Evolutionary conservation across 441 rosid species (phyloP).

Genomic region (Populus hybrid): DNA sequence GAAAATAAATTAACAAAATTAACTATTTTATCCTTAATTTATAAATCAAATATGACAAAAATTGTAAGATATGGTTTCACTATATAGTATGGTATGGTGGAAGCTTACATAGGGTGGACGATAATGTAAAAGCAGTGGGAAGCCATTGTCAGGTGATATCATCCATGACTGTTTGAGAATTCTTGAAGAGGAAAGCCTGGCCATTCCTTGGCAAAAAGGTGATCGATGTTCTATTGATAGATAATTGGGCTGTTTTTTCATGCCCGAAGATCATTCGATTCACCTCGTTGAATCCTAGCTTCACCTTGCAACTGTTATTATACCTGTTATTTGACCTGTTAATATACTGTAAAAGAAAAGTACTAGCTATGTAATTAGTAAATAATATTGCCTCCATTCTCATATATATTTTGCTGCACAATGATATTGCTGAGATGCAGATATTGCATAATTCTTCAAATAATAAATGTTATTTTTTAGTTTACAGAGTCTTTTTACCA

Average conservation of each 20-base stretch:
- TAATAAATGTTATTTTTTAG: too few relatives aligned
- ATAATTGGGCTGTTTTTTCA: constrained; percentile 85
- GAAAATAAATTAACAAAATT: too few relatives aligned
- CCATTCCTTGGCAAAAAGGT: constrained; percentile 83
- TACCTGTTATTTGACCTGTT: not conserved
- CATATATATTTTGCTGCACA: too few relatives aligned
- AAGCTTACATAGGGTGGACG: constrained; percentile 88
- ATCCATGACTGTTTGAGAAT: constrained; percentile 56
- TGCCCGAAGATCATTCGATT: constrained; percentile 58
- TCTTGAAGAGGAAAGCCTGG: constrained; percentile 68
- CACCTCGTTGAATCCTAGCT: constrained; percentile 76
- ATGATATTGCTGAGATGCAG: too few relatives aligned
- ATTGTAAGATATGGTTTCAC: too few relatives aligned
- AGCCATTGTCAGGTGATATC: constrained; percentile 52
- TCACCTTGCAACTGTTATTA: constrained; percentile 28
- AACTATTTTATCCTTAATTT: too few relatives aligned
- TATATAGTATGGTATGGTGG: constrained; percentile 60
- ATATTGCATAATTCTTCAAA: too few relatives aligned
- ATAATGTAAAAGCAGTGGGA: constrained; percentile 70
- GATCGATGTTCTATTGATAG: constrained; percentile 56
- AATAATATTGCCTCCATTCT: too few relatives aligned
- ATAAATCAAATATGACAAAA: too few relatives aligned
- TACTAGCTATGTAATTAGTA: not conserved
- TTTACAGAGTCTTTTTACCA: too few relatives aligned
- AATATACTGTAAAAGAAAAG: not conserved